Percentiles rank a stretch among this genome's conserved stretches.
phyloP scores from a whole-genome alignment of 176 grass and related monocot genomes.

The Themeda triandra region DNA sequence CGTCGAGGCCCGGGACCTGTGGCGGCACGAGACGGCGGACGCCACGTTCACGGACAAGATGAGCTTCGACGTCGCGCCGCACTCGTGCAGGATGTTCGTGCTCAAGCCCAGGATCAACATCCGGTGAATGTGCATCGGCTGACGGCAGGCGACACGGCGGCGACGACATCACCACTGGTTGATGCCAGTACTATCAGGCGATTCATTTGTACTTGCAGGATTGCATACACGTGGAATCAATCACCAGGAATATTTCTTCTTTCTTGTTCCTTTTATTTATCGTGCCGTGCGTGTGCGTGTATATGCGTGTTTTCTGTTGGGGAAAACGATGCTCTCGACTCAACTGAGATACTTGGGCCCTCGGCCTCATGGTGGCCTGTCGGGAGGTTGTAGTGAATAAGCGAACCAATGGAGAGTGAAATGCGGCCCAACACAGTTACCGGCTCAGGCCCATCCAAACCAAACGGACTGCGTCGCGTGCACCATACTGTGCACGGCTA shows the following conservation, averaged over 20 bases:
- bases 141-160: too few species aligned
- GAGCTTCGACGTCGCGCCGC: conserved; percentile 43
- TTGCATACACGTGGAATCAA: background rate
- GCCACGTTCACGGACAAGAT: conserved; percentile 50
- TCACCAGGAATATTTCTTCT: background rate
- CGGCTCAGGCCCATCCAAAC: too few species aligned
- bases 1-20: conserved; percentile 67
- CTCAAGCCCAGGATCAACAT: conserved; percentile 37
- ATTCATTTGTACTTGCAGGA: background rate
- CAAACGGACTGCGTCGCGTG: too few species aligned
- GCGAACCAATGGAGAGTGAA: too few species aligned
- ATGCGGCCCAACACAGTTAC: too few species aligned
- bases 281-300: background rate
- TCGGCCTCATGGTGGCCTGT: too few species aligned
- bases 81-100: conserved; percentile 68
- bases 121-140: background rate
- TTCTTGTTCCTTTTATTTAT: background rate
- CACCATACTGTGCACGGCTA: too few species aligned
- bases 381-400: too few species aligned
- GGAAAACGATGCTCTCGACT: background rate
- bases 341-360: background rate
- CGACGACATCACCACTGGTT: background rate
- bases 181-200: background rate
- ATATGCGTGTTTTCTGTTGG: background rate
- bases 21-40: conserved; percentile 59